phyloP scores from a whole-genome alignment of 1,284 basidiomycete genomes.

The Singerocomus inundabilis region DNA sequence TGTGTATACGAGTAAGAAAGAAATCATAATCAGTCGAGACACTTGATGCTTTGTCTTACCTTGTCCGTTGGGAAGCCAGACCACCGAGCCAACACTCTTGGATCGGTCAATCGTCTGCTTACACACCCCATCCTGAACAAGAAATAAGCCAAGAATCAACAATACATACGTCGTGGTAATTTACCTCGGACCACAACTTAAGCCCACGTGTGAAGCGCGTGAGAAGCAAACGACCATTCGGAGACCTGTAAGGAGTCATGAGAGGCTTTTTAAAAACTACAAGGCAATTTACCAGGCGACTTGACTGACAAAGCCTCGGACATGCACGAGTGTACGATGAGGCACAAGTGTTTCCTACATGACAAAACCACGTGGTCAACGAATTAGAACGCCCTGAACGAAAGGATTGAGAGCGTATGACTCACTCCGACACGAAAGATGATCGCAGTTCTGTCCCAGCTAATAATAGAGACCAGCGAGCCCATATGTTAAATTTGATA shows the following conservation, averaged over 20 bases:
- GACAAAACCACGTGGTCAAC: background rate
- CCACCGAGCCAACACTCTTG: conserved; percentile 58
- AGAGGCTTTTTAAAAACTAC: background rate
- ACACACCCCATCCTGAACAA: conserved; percentile 64
- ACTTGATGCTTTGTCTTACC: conserved; percentile 36
- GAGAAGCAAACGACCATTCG: conserved; percentile 57
- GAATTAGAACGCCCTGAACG: background rate
- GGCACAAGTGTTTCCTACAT: conserved; percentile 52
- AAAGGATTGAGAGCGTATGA: background rate
- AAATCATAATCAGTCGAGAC: conserved; percentile 2
- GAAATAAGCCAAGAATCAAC: too few relatives aligned
- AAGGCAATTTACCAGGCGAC: conserved; percentile 59
- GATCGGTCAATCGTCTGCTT: conserved; percentile 65
- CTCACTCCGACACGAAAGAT: conserved; percentile 70
- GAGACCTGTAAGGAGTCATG: conserved; percentile 45
- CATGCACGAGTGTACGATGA: conserved; percentile 69
- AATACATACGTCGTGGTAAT: conserved; percentile 12
- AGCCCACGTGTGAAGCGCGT: conserved; percentile 67
- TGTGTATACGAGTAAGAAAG: conserved; percentile 34
- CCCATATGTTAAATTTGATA: conserved; percentile 1
- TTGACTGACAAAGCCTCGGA: conserved; percentile 73
- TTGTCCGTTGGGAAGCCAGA: conserved; percentile 68
- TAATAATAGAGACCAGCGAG: conserved; percentile 22
- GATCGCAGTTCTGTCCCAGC: conserved; percentile 75
- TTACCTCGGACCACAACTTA: conserved; percentile 73